phyloP scores from a whole-genome alignment of 2,329 filamentous ascomycete species.

The Paraconiothyrium brasiliense region DNA sequence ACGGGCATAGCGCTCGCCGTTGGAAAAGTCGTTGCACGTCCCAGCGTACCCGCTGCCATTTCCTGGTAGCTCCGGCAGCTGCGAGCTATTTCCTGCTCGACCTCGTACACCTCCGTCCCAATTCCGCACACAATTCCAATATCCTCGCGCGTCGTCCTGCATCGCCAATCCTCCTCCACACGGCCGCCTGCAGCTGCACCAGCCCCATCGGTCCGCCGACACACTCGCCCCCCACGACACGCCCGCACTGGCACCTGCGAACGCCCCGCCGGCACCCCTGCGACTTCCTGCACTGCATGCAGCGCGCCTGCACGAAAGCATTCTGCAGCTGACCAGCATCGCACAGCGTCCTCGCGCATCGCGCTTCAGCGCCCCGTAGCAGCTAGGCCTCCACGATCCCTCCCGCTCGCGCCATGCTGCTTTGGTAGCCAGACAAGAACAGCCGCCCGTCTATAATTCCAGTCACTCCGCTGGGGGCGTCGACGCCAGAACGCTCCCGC shows the following conservation, averaged over 20 bases:
- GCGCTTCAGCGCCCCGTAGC: conserved; percentile 40
- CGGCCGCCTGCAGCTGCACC: conserved; percentile 11
- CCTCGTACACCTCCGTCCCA: not conserved
- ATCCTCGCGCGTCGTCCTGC: not conserved
- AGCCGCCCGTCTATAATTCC: conserved; percentile 35
- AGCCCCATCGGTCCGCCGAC: not conserved
- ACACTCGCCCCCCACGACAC: not conserved
- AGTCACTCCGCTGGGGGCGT: conserved; percentile 10
- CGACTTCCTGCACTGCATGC: conserved; percentile 21
- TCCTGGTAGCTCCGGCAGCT: not conserved
- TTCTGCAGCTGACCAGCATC: conserved; percentile 23
- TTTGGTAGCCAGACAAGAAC: conserved; percentile 36
- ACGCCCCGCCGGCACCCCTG: conserved; percentile 10
- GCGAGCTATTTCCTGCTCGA: not conserved
- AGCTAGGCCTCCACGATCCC: conserved; percentile 33
- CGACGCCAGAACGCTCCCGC: conserved; percentile 4
- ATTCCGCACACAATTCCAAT: not conserved
- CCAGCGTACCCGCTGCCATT: conserved; percentile 6
- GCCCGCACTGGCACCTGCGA: not conserved
- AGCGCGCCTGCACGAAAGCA: conserved; percentile 22
- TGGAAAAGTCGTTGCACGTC: conserved; percentile 11
- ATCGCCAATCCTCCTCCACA: conserved; percentile 1
- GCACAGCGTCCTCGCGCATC: conserved; percentile 34
- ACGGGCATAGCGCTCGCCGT: conserved; percentile 7
- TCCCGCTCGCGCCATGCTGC: conserved; percentile 36